phyloP scores from a whole-genome alignment of 2,329 filamentous ascomycete genomes.

The Curvularia spicifera region DNA sequence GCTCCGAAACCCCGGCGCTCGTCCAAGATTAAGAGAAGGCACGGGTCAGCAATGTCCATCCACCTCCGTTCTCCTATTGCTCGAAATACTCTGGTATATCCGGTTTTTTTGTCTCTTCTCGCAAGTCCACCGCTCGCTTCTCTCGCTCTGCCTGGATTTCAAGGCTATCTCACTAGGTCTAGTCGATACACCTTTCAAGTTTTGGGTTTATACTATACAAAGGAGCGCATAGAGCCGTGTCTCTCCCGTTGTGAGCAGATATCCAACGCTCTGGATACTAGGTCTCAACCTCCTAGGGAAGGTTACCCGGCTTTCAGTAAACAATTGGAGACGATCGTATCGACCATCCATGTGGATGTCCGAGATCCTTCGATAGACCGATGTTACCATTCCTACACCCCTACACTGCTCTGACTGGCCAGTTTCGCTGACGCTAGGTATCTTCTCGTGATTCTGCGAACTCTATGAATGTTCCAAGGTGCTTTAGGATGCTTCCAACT shows the following conservation, averaged over 20 bases:
- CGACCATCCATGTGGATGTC: neutral
- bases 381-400: neutral
- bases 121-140: neutral
- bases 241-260: neutral
- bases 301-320: neutral
- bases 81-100: slow-evolving; percentile 3
- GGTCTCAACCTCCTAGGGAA: neutral
- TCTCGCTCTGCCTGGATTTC: neutral
- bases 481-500: neutral
- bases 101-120: neutral
- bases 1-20: slow-evolving; percentile 1
- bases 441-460: neutral
- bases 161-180: neutral
- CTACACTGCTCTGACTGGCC: neutral
- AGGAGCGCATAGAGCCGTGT: neutral
- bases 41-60: slow-evolving; percentile 5
- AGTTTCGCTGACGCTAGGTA: neutral
- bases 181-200: neutral
- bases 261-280: neutral
- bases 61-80: neutral
- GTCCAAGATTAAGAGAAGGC: slow-evolving; percentile 4
- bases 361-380: neutral
- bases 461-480: neutral
- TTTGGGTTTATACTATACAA: neutral
- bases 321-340: neutral